Evolutionary conservation across 2,329 filamentous ascomycete species (phyloP), one percentile per base, ranked within the genome.

Genomic region (Aspergillus sergii): DNA sequence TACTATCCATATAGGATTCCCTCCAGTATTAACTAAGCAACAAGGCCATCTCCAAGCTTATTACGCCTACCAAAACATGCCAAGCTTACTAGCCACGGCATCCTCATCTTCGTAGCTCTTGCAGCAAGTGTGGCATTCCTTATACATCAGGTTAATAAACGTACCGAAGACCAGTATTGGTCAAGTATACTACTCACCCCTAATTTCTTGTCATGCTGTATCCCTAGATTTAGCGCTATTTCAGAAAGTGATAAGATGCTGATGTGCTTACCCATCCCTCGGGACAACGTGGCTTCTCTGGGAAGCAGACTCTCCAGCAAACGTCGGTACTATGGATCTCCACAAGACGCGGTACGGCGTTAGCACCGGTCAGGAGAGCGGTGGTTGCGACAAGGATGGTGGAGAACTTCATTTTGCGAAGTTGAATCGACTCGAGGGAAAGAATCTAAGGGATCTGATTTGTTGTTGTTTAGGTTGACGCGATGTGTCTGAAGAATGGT

Each of bases 291-390:
- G 28, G 26, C 9, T 53, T 34, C 28, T 53, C 26, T 1, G 16
- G 28, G 6, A 32, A 32, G 50, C 50, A 53, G 19, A 12, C 26
- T 9, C 30, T n/a, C 50, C 50, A 53, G 50, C 50, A 53, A 19
- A 53, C 0, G 0, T 32, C 19, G 28, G 0, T 11, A 19, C 14
- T 12, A 2, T 32, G 19, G 19, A 32, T 5, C 12, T 19, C 30
- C n/a, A n/a, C 19, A 12, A 12, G 12, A 34, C 26, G 50, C 3
- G 30, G 19, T 7, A 11, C 16, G 19, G 50, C 50, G 14, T 19
- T 53, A 7, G 19, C 50, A 16, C 50, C 50, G 28, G 50, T 32
- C 8, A 53, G 28, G 50, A 53, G 28, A 21, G 50, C 16, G 0
- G 50, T 10, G 11, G 26, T n/a, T 32, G 50, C 50, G 11, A 12